Conservation (phyloP, 345 rosid species). For the Crucihimalaya himalaica region DNA sequence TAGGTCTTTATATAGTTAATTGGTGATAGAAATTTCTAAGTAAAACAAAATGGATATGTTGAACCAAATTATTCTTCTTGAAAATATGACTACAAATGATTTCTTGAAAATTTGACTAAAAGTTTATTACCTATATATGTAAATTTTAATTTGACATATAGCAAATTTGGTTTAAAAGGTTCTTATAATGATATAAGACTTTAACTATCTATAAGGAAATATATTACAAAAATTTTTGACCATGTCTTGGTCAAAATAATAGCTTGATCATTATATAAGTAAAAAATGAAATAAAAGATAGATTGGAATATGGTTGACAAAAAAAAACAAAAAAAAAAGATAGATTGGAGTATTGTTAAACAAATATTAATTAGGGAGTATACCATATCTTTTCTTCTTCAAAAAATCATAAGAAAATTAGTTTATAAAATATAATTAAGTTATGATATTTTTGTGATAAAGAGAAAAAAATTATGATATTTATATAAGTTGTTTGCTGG, state of each 20-base stretch:
- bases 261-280: neutral
- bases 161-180: neutral
- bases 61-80: neutral
- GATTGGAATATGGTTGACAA: neutral
- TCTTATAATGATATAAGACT: neutral
- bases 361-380: no score
- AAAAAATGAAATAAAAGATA: neutral
- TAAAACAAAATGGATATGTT: neutral
- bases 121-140: neutral
- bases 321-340: no score
- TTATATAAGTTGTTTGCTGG: no score
- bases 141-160: neutral
- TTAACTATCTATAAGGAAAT: neutral
- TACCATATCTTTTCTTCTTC: no score
- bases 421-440: no score
- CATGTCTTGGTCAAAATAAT: neutral
- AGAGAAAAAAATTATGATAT: no score
- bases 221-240: no score
- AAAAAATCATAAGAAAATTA: no score
- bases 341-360: no score
- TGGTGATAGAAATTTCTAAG: neutral
- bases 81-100: neutral
- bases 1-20: constrained; percentile 2
- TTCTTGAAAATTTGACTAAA: neutral
- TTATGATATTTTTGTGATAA: no score